These are phyloP conservation scores for Pyrus hybrid DNA, from an alignment of 331 rosid species.

Conservation along the genomic window DNA sequence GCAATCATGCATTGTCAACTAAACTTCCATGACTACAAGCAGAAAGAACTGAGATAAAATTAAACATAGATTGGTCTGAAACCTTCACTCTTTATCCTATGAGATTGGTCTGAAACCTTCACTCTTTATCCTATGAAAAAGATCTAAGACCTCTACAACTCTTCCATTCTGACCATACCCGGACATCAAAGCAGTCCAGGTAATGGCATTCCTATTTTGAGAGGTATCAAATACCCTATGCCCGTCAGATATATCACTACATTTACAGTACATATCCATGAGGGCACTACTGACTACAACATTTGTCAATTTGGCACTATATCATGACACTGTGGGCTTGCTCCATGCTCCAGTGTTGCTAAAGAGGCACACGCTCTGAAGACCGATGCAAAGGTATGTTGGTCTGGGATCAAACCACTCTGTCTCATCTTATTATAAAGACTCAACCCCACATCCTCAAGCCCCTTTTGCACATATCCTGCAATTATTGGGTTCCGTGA, in stretches of 20 bases:
- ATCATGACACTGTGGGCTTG: slow-evolving; percentile 63
- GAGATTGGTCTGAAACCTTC: slow-evolving; percentile 59
- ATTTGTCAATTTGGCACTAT: slow-evolving; percentile 51
- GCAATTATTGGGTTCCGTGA: slow-evolving; percentile 72
- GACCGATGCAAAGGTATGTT: slow-evolving; percentile 66
- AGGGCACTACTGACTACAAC: slow-evolving; percentile 67
- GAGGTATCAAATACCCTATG: slow-evolving; percentile 40
- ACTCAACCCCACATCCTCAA: slow-evolving; percentile 50
- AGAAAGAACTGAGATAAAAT: slow-evolving; percentile 67
- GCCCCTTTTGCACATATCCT: slow-evolving; percentile 59
- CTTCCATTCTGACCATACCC: slow-evolving; percentile 71
- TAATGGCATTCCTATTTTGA: slow-evolving; percentile 47
- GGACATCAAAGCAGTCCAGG: slow-evolving; percentile 63
- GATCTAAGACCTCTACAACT: slow-evolving; percentile 50
- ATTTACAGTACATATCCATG: slow-evolving; percentile 67
- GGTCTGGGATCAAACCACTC: slow-evolving; percentile 57
- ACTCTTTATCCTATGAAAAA: slow-evolving; percentile 41
- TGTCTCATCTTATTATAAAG: slow-evolving; percentile 51
- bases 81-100: slow-evolving; percentile 53
- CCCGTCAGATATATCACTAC: slow-evolving; percentile 54
- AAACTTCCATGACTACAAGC: slow-evolving; percentile 80
- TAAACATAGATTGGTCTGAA: slow-evolving; percentile 58
- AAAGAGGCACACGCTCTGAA: slow-evolving; percentile 59
- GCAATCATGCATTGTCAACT: slow-evolving; percentile 37
- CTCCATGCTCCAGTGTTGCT: slow-evolving; percentile 66